These are phyloP conservation scores for Gardenia jasminoides DNA, from an alignment of 257 asterid genomes.

Conservation along the genomic window DNA sequence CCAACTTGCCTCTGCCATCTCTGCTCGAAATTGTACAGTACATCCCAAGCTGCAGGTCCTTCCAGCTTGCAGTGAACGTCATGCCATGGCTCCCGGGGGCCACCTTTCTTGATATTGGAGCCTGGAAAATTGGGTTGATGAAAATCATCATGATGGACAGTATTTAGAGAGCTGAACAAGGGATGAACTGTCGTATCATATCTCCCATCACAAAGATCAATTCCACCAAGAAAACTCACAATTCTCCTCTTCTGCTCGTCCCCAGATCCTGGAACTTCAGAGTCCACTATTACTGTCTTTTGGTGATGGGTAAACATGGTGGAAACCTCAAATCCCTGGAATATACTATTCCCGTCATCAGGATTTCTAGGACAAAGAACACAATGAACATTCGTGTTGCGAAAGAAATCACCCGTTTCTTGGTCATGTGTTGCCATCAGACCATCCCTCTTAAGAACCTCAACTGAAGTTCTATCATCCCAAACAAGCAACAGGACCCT, in stretches of 20 bases:
- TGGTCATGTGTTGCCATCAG: conserved; percentile 89
- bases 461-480: conserved; percentile 77
- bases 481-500: conserved; percentile 74
- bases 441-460: conserved; percentile 52
- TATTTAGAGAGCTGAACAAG: conserved; percentile 53
- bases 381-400: conserved; percentile 61
- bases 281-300: conserved; percentile 65
- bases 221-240: conserved; percentile 78
- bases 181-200: conserved; percentile 66
- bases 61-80: conserved; percentile 79
- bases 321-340: conserved; percentile 67
- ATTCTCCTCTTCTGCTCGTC: conserved; percentile 43
- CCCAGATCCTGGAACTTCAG: conserved; percentile 23
- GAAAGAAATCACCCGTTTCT: conserved; percentile 57
- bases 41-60: conserved; percentile 95
- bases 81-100: conserved; percentile 98
- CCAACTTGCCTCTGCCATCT: conserved; percentile 80
- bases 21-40: conserved; percentile 84
- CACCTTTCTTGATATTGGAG: conserved; percentile 65
- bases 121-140: conserved; percentile 90
- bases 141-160: conserved; percentile 64
- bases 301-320: conserved; percentile 94
- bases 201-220: conserved; percentile 91
- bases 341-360: conserved; percentile 45
- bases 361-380: conserved; percentile 75